Base-by-base conservation (phyloP, 202 grass and related monocot genomes). In the Setaria viridis region DNA sequence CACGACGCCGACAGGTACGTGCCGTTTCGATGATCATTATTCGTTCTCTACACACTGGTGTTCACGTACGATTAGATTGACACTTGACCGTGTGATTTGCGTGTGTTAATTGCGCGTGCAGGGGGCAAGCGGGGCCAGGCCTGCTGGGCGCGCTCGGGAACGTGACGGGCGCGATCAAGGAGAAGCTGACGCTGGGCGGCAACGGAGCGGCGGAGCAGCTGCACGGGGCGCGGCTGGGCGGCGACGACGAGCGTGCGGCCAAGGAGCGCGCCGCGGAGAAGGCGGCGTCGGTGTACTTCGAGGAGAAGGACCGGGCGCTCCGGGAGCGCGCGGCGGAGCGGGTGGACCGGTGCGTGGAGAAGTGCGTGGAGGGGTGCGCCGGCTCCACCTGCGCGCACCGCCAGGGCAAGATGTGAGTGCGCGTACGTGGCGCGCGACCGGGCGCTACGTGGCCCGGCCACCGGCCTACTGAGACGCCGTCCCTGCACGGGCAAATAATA, bases 131-230 rank as follows among this genome's bases (percentile, higher is more conserved):
- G 5, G 80, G 85, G 0, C 82, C 48, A 0, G 80, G 83, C 0
- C 60, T 98, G 76, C 25, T 98, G 8, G 86, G 91, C 10, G 87
- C 93, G 58, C 87, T 92, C 25, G 93, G 95, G 11, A 87, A 92
- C 63, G 80, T 95, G 87, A 92, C 91, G 64, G 93, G 86, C 8
- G 88, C 89, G 60, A 88, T 98, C 34, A 98, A 93, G 85, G 91
- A 95, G 64, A 98, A 95, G 89, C 85, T 95, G 54, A 85, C 85
- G 10, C 21, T 98, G 42, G 77, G 85, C 4, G 49, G 70, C 57
- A 71, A 51, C 4, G 82, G 20, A 10, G 43, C 62, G 2, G 29
- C 55, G 11, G 49, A 16, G 42, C 72, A 68, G 49, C 67, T 35
- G 56, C 73, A 71, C 41, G 66, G 34, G 33, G 56, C 25, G n/a